Conservation (phyloP, 768 basidiomycete genomes). For the Lentinula raphanica region DNA sequence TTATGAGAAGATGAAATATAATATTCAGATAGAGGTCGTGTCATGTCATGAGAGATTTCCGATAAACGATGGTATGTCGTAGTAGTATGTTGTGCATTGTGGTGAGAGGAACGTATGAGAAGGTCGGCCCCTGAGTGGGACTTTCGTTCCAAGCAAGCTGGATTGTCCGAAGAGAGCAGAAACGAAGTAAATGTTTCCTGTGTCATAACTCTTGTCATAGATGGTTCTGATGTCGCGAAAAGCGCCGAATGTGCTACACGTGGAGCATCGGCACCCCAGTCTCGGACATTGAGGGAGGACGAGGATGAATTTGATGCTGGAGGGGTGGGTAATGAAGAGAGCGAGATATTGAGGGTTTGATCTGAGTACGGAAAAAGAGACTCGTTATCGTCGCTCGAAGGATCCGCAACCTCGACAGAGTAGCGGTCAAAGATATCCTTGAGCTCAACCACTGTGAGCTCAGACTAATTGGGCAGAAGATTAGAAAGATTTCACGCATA, state of each 20-base stretch:
- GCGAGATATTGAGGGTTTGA: background rate
- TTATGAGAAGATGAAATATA: constrained; percentile 68
- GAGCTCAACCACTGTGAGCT: constrained; percentile 28
- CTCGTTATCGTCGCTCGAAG: constrained; percentile 2
- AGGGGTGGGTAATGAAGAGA: constrained; percentile 6
- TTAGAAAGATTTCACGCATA: background rate
- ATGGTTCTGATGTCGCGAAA: constrained; percentile 3
- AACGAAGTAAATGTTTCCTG: constrained; percentile 55
- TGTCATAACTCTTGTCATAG: constrained; percentile 25
- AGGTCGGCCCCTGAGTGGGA: background rate
- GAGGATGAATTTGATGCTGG: background rate
- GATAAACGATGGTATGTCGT: constrained; percentile 12
- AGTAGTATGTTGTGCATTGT: constrained; percentile 28
- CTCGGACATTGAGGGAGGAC: background rate
- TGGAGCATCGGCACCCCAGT: background rate
- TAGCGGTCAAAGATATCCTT: constrained; percentile 32
- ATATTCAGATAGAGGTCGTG: constrained; percentile 80
- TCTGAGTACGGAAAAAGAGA: background rate
- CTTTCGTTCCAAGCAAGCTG: constrained; percentile 13
- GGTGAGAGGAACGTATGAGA: background rate
- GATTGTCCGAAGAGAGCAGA: constrained; percentile 58
- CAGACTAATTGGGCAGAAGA: constrained; percentile 22
- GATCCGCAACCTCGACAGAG: constrained; percentile 11
- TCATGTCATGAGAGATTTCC: constrained; percentile 78
- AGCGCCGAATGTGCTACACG: constrained; percentile 8